Conservation (phyloP, 2,329 filamentous ascomycete species). For the Aureobasidium sp. region DNA sequence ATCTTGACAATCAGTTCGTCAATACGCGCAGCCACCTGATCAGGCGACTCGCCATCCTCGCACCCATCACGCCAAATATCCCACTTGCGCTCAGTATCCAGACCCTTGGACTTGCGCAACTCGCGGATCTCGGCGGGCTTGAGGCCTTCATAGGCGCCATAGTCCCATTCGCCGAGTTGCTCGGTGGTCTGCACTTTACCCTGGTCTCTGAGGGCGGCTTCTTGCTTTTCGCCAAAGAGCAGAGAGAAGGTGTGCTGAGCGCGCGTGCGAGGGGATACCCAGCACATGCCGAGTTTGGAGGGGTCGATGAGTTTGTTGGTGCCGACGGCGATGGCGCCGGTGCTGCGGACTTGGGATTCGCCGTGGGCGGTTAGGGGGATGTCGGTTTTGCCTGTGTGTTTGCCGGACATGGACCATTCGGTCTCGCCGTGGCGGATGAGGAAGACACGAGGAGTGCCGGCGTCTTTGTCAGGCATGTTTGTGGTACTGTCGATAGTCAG, state of each 20-base stretch:
- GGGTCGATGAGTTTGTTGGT: constrained; percentile 79
- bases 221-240: constrained; percentile 36
- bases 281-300: constrained; percentile 59
- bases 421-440: constrained; percentile 80
- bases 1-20: constrained; percentile 76
- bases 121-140: constrained; percentile 44
- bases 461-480: constrained; percentile 32
- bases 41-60: constrained; percentile 56
- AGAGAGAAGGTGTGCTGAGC: constrained; percentile 88
- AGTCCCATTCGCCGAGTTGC: constrained; percentile 54
- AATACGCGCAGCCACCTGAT: constrained; percentile 64
- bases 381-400: constrained; percentile 77
- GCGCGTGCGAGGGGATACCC: constrained; percentile 78
- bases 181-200: constrained; percentile 46
- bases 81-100: constrained; percentile 48
- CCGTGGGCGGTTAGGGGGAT: constrained; percentile 78
- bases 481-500: not conserved
- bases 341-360: constrained; percentile 48
- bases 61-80: constrained; percentile 87
- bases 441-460: constrained; percentile 43
- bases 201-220: constrained; percentile 44
- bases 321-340: constrained; percentile 77
- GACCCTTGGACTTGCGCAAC: constrained; percentile 39
- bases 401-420: constrained; percentile 78
- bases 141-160: constrained; percentile 55